These are phyloP conservation scores for Nasturtium officinale DNA, from an alignment of 345 rosid species.

Conservation along the genomic window DNA sequence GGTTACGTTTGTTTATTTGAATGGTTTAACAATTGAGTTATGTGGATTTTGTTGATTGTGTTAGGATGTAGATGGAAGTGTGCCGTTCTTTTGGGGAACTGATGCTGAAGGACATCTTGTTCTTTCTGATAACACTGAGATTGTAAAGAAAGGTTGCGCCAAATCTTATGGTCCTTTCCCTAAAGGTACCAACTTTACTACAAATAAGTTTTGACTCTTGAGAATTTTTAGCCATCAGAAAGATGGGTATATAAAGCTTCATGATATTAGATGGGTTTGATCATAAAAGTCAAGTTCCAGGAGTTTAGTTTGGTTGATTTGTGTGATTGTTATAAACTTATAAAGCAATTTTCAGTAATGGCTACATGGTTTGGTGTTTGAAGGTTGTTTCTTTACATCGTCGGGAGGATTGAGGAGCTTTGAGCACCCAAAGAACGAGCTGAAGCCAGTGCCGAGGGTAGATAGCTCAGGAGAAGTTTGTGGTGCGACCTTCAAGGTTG, in stretches of 20 bases:
- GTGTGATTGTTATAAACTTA: neutral
- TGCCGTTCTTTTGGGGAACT: constrained; percentile 88
- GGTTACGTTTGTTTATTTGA: neutral
- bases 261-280: neutral
- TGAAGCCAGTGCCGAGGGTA: constrained; percentile 91
- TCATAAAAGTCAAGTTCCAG: neutral
- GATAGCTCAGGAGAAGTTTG: constrained; percentile 91
- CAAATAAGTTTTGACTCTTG: neutral
- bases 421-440: constrained; percentile 80
- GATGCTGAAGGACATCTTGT: constrained; percentile 85
- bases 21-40: neutral
- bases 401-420: constrained; percentile 93
- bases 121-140: constrained; percentile 53
- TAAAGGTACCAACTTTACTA: constrained; percentile 56
- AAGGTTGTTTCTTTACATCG: constrained; percentile 90
- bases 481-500: constrained; percentile 81
- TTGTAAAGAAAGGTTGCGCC: constrained; percentile 58
- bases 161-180: constrained; percentile 76
- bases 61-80: constrained; percentile 89
- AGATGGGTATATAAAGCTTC: neutral
- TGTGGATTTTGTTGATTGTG: constrained; percentile 9
- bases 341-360: too few relatives aligned
- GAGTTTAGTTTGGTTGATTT: neutral
- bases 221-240: neutral
- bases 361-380: constrained; percentile 23